Evolutionary conservation across 352 stramenopile species (phyloP), one percentile per base, ranked within the genome.

Genomic region (Phytophthora megakarya): DNA sequence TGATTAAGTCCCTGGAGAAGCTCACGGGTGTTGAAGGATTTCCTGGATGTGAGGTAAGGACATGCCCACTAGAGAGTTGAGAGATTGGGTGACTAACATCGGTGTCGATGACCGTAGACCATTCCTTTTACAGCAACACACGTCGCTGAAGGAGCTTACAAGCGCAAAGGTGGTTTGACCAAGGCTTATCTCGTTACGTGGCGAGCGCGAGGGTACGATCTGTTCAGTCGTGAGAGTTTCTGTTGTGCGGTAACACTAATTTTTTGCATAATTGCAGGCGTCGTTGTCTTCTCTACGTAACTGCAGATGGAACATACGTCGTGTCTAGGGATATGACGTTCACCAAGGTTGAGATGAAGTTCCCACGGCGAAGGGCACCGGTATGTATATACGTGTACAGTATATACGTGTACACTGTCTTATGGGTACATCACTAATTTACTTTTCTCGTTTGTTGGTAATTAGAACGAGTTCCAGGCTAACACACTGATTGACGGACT

Each of bases 271-370:
- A 12, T 32, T 61, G 2, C 50, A 93, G 87, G 12, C 85, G 80
- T 46, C 87, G 87, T 18, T 96, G 87, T 64, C 65, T 96, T 62
- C 66, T 96, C 19, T 92, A 87, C 57, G 73, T 89, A 18, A 75
- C 80, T 28, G 76, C 83, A 6, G 79, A 80, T 15, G 85, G 73
- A 16, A 90, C 84, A 18, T 94, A 91, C 44, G 76, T 96, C 12
- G 80, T 96, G 6, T 96, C 85, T 37, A 84, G 87, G 1, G 72
- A 91, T 61, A 86, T 90, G 77, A 84, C 85, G 0, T 92, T 96
- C 47, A 92, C 87, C 10, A 93, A 94, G 67, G 78, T 94, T n/a
- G 73, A 90, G 19, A 92, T 96, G 81, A 93, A 93, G 58, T 93
- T 96, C 42, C 85, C 87, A n/a, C 84, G 85, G 39, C 81, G 84